phyloP scores from a whole-genome alignment of 768 basidiomycete genomes.

The Tulasnella calospora region DNA sequence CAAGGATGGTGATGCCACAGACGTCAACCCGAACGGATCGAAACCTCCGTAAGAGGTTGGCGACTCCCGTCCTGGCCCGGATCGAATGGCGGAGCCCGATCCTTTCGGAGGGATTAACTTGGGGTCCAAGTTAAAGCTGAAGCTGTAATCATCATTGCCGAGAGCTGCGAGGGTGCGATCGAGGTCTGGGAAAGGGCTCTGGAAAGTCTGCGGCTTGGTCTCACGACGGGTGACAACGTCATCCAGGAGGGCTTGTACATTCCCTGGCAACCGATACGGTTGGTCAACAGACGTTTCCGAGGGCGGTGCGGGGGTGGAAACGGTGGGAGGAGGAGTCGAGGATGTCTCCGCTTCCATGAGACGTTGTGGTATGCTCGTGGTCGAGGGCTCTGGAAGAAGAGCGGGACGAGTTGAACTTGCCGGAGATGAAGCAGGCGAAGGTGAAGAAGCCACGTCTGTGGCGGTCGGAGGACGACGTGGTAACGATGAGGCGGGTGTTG shows the following conservation, averaged over 20 bases:
- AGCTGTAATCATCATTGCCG: conserved; percentile 57
- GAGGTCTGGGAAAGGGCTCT: conserved; percentile 80
- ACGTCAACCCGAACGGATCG: conserved; percentile 38
- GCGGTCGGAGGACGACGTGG: conserved; percentile 32
- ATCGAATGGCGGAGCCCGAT: background rate
- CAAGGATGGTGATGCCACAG: conserved; percentile 22
- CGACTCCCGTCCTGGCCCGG: conserved; percentile 23
- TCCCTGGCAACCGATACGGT: conserved; percentile 80
- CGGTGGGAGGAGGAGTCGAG: conserved; percentile 26
- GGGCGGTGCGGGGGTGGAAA: conserved; percentile 32
- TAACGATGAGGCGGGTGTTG: conserved; percentile 37
- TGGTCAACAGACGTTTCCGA: conserved; percentile 48
- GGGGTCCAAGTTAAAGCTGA: conserved; percentile 83
- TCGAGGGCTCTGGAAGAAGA: conserved; percentile 33
- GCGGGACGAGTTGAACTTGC: conserved; percentile 44
- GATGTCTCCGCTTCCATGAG: conserved; percentile 31
- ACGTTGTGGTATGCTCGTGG: conserved; percentile 40
- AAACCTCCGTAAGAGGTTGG: conserved; percentile 18
- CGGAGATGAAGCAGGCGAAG: conserved; percentile 7
- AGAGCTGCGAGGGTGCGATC: conserved; percentile 76
- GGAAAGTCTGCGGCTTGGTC: conserved; percentile 39
- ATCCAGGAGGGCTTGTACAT: conserved; percentile 77
- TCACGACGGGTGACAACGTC: conserved; percentile 76
- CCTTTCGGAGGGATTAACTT: conserved; percentile 47
- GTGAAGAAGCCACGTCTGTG: background rate